Percentiles rank a stretch among this genome's conserved stretches.
Conservation (phyloP, 2,329 filamentous ascomycete species). For the Aplosporella prunicola region DNA sequence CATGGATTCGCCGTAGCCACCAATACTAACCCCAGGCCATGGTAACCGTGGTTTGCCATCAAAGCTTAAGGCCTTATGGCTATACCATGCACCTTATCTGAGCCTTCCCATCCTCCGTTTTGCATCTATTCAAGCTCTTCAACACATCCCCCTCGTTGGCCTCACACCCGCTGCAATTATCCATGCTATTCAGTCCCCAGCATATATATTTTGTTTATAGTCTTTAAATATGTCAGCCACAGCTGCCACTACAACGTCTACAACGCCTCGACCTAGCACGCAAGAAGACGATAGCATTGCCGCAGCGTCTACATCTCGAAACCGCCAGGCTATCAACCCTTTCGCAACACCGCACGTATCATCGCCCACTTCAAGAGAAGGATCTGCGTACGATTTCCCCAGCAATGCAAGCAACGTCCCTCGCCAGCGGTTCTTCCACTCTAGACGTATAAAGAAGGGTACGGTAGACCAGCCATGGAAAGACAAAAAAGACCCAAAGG, state of each 20-base stretch:
- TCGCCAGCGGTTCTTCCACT: conserved; percentile 55
- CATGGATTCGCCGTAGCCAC: too few species aligned
- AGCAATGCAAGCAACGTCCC: conserved; percentile 21
- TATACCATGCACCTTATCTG: too few species aligned
- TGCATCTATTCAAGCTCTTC: neutral
- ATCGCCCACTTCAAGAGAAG: conserved; percentile 34
- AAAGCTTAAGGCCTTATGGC: too few species aligned
- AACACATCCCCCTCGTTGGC: neutral
- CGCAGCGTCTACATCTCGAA: conserved; percentile 11
- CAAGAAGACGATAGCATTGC: conserved; percentile 29
- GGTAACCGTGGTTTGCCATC: too few species aligned
- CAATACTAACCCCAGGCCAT: too few species aligned
- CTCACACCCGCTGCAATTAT: neutral
- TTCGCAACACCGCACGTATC: conserved; percentile 35
- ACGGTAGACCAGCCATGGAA: conserved; percentile 71
- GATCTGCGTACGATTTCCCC: conserved; percentile 26
- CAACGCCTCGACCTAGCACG: conserved; percentile 30
- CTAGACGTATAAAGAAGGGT: conserved; percentile 60
- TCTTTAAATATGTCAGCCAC: conserved; percentile 7
- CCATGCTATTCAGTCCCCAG: neutral
- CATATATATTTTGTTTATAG: neutral
- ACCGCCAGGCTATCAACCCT: conserved; percentile 15
- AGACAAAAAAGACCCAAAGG: conserved; percentile 60
- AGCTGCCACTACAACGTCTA: conserved; percentile 19
- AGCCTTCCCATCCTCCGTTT: too few species aligned